Evolutionary conservation across 176 grass and related monocot genomes (phyloP).

Genomic region (Triticum turgidum): DNA sequence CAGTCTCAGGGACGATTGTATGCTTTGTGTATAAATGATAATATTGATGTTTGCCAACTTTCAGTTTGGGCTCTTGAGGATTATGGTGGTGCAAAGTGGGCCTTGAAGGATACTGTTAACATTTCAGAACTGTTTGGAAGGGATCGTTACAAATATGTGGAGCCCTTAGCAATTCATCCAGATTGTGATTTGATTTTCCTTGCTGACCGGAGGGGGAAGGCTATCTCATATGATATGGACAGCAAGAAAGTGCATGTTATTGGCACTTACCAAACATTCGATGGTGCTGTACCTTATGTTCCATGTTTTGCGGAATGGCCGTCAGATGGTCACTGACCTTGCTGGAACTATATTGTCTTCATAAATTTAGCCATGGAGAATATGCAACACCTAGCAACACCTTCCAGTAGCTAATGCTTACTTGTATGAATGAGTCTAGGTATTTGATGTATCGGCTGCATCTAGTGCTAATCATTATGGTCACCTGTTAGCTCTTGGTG

Average conservation of each 20-base stretch:
- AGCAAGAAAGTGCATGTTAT: not conserved
- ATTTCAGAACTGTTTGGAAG: slow-evolving; percentile 4
- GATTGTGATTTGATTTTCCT: slow-evolving; percentile 16
- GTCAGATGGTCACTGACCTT: not conserved
- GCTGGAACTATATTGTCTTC: not conserved
- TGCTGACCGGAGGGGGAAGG: not conserved
- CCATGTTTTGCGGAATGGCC: slow-evolving; percentile 2
- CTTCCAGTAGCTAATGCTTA: not conserved
- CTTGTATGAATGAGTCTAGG: not conserved
- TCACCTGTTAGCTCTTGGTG: not conserved
- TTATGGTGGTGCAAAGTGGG: not conserved
- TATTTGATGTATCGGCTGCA: not conserved
- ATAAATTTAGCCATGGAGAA: not conserved
- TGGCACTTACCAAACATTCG: not conserved
- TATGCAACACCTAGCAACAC: not conserved
- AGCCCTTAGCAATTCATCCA: slow-evolving; percentile 8
- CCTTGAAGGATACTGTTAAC: slow-evolving; percentile 8
- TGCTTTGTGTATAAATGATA: not conserved
- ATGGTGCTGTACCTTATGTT: not conserved
- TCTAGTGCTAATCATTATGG: slow-evolving; percentile 1
- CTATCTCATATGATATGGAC: slow-evolving; percentile 25
- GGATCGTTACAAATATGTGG: not conserved
- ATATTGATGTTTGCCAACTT: not conserved
- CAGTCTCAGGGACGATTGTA: not conserved
- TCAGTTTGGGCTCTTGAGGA: not conserved